These are phyloP conservation scores for Biscogniauxia mediterranea DNA, from an alignment of 2,329 filamentous ascomycete species.

Conservation along the genomic window DNA sequence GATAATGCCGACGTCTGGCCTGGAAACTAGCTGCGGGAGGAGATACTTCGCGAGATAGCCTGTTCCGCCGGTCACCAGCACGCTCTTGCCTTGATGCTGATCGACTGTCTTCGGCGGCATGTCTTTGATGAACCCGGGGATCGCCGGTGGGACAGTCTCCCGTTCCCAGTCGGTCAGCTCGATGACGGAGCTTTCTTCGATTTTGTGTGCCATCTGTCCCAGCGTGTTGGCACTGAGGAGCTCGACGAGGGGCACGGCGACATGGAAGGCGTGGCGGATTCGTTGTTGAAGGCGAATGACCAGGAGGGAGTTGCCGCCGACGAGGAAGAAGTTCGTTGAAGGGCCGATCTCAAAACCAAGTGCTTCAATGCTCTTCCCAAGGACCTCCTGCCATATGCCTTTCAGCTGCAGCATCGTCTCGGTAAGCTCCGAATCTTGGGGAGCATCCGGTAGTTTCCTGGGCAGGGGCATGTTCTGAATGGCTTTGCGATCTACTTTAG, in stretches of 20 bases:
- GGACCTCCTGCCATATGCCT: slow-evolving; percentile 4
- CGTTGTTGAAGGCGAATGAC: slow-evolving; percentile 11
- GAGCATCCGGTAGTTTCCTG: neutral
- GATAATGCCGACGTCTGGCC: slow-evolving; percentile 6
- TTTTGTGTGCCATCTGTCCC: slow-evolving; percentile 10
- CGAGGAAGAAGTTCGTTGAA: slow-evolving; percentile 21
- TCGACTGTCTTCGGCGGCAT: neutral
- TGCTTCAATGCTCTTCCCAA: slow-evolving; percentile 2
- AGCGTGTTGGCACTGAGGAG: slow-evolving; percentile 17
- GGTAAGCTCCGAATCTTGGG: slow-evolving; percentile 1
- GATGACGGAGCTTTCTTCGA: slow-evolving; percentile 1
- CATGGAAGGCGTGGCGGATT: slow-evolving; percentile 7
- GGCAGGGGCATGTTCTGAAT: slow-evolving; percentile 11
- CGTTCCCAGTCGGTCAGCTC: slow-evolving; percentile 14
- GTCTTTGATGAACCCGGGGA: slow-evolving; percentile 9
- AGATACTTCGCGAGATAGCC: slow-evolving; percentile 13
- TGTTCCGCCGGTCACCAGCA: slow-evolving; percentile 20
- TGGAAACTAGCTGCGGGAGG: slow-evolving; percentile 1
- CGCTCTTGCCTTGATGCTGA: slow-evolving; percentile 1
- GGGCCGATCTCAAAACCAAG: slow-evolving; percentile 1
- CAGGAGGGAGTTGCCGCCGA: slow-evolving; percentile 23
- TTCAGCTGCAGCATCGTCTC: slow-evolving; percentile 6
- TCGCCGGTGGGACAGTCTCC: slow-evolving; percentile 12
- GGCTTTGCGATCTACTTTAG: slow-evolving; percentile 16
- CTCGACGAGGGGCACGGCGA: slow-evolving; percentile 8